Conservation (phyloP, 2,329 filamentous ascomycete genomes). For the Trichoderma cornu-damae region DNA sequence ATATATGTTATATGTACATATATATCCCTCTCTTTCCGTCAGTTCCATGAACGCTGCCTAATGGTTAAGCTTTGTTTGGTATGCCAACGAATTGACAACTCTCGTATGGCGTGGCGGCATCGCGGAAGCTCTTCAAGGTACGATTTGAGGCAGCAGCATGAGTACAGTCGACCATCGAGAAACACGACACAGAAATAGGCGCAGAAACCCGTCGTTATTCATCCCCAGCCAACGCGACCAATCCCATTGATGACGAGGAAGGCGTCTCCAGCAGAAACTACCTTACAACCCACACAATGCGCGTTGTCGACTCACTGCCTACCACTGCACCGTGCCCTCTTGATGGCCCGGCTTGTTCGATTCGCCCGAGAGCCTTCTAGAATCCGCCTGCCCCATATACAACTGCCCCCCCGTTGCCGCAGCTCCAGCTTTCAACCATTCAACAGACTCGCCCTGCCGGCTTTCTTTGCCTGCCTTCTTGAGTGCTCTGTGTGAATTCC, state of each 20-base stretch:
- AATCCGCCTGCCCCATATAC: neutral
- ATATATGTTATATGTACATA: no score
- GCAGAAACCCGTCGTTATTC: neutral
- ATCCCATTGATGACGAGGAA: neutral
- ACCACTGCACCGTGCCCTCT: neutral
- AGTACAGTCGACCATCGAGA: no score
- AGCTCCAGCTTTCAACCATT: neutral
- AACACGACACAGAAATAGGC: neutral
- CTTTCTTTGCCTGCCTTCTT: slow-evolving; percentile 1
- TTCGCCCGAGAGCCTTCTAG: neutral
- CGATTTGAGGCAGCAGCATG: no score
- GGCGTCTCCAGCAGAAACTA: neutral
- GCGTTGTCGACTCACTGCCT: neutral
- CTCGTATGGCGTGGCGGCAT: no score
- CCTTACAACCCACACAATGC: neutral
- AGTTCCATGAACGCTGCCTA: no score
- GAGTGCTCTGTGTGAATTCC: neutral
- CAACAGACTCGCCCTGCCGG: neutral
- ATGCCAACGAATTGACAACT: no score
- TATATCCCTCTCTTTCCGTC: no score
- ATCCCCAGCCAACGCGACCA: neutral
- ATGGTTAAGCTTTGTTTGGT: no score
- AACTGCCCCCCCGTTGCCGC: neutral
- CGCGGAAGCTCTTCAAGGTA: no score
- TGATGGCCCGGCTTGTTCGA: neutral